Conservation (phyloP, 805 yeast species). For the Aciculoconidium aculeatum region DNA sequence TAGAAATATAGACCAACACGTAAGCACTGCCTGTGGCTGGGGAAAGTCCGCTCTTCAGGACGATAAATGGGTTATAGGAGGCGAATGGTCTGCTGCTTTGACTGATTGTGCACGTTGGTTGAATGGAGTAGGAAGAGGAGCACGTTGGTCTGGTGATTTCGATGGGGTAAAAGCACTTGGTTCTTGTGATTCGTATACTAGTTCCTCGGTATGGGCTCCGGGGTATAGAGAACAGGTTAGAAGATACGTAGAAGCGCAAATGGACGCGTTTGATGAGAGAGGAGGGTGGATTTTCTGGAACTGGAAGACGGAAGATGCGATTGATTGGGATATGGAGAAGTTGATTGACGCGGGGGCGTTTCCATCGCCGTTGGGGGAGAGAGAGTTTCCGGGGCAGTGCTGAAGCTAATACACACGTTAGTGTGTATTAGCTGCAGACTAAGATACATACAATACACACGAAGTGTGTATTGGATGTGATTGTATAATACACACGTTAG, state of each 20-base stretch:
- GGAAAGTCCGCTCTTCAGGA: constrained; percentile 37
- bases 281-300: constrained; percentile 94
- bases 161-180: constrained; percentile 45
- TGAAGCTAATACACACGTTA: too few relatives aligned
- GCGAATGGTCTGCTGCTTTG: constrained; percentile 77
- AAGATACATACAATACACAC: too few relatives aligned
- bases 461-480: too few relatives aligned
- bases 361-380: constrained; percentile 73
- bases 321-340: constrained; percentile 81
- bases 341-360: constrained; percentile 56
- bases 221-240: constrained; percentile 55
- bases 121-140: constrained; percentile 69
- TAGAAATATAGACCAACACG: constrained; percentile 55
- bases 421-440: too few relatives aligned
- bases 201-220: constrained; percentile 47
- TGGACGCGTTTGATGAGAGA: constrained; percentile 68
- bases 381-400: constrained; percentile 72
- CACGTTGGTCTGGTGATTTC: constrained; percentile 79
- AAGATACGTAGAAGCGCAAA: constrained; percentile 79
- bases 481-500: too few relatives aligned
- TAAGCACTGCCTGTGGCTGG: constrained; percentile 32
- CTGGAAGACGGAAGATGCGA: constrained; percentile 78
- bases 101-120: constrained; percentile 89
- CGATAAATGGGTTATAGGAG: constrained; percentile 66
- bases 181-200: constrained; percentile 44